phyloP scores from a whole-genome alignment of 768 basidiomycete species.

The Tulasnella sp. region DNA sequence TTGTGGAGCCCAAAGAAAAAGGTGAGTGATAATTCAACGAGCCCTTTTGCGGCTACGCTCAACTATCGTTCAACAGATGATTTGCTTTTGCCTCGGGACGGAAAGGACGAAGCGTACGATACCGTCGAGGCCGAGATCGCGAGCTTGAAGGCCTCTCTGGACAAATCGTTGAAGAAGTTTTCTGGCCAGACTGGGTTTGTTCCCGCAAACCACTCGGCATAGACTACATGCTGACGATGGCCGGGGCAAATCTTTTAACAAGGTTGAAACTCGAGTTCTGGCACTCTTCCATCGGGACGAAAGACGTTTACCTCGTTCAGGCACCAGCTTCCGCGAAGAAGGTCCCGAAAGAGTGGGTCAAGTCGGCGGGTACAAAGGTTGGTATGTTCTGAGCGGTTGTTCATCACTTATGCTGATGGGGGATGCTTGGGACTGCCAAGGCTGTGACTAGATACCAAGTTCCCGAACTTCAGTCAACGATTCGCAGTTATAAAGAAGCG shows the following conservation, averaged over 20 bases:
- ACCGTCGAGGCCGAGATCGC: constrained; percentile 65
- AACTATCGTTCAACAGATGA: constrained; percentile 36
- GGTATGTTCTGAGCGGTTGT: not conserved
- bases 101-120: constrained; percentile 85
- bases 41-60: not conserved
- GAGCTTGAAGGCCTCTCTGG: constrained; percentile 65
- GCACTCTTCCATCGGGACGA: constrained; percentile 80
- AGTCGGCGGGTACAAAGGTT: constrained; percentile 77
- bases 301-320: constrained; percentile 92
- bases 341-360: constrained; percentile 81
- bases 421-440: constrained; percentile 42
- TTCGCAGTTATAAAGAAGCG: constrained; percentile 87
- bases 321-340: constrained; percentile 56
- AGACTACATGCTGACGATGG: not conserved
- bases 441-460: constrained; percentile 73
- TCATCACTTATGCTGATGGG: not conserved
- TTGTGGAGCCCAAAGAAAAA: constrained; percentile 51
- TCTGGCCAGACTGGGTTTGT: constrained; percentile 64
- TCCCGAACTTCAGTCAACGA: constrained; percentile 61
- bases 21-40: too few relatives aligned
- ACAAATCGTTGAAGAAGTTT: constrained; percentile 62
- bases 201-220: not conserved
- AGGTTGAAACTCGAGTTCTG: constrained; percentile 56
- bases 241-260: constrained; percentile 18
- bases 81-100: constrained; percentile 74